Conservation (phyloP, 2,329 filamentous ascomycete genomes). For the Exutisphaerella laricina region DNA sequence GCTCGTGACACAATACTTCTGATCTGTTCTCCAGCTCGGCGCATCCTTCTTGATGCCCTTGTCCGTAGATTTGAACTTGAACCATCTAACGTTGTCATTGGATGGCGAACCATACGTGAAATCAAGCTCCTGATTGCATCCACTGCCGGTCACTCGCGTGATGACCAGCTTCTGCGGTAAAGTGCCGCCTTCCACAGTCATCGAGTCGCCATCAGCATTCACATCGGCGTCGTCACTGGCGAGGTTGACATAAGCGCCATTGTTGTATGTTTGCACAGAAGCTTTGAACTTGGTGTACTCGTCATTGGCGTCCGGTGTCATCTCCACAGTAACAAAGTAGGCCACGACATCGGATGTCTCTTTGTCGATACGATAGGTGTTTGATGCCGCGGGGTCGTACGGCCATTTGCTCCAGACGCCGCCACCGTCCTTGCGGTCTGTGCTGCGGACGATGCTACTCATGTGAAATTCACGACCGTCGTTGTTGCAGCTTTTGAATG, state of each 20-base stretch:
- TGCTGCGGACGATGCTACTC: neutral
- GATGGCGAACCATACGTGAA: slow-evolving; percentile 6
- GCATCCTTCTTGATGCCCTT: neutral
- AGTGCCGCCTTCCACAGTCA: slow-evolving; percentile 1
- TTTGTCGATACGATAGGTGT: slow-evolving; percentile 7
- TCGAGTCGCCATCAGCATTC: neutral
- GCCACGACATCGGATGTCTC: slow-evolving; percentile 5
- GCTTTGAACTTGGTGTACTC: slow-evolving; percentile 2
- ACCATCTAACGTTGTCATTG: neutral
- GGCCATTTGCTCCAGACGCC: slow-evolving; percentile 5
- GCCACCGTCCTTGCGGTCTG: neutral
- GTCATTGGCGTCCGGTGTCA: slow-evolving; percentile 8
- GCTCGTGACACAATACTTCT: neutral
- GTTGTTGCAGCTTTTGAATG: slow-evolving; percentile 7
- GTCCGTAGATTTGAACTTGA: neutral
- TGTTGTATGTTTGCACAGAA: neutral
- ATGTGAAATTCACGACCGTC: slow-evolving; percentile 12
- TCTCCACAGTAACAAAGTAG: slow-evolving; percentile 7
- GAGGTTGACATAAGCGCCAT: slow-evolving; percentile 1
- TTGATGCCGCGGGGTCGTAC: slow-evolving; percentile 6
- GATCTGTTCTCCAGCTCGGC: neutral
- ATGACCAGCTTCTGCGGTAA: slow-evolving; percentile 5
- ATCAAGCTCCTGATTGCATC: slow-evolving; percentile 6
- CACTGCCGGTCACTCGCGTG: neutral
- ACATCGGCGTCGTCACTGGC: neutral